Conservation (phyloP, 2,329 filamentous ascomycete genomes). For the Zarea fungicola region DNA sequence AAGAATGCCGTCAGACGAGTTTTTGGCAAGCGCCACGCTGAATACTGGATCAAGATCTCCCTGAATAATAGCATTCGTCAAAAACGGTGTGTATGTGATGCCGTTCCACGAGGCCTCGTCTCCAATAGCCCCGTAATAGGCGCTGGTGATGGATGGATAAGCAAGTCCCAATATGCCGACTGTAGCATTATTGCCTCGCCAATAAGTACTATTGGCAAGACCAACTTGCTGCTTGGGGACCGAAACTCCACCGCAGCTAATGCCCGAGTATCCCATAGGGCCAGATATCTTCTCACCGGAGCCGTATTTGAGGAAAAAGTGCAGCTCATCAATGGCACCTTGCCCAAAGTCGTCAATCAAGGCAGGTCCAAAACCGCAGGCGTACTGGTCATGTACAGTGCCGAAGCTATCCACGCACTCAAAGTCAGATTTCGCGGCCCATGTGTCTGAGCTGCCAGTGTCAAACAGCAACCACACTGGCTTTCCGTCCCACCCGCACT, state of each 20-base stretch:
- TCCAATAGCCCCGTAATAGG: conserved; percentile 35
- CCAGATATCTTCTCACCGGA: conserved; percentile 45
- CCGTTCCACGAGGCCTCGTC: conserved; percentile 34
- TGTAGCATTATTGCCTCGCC: conserved; percentile 48
- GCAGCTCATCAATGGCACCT: conserved; percentile 34
- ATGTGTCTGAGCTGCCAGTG: conserved; percentile 49
- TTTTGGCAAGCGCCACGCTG: conserved; percentile 43
- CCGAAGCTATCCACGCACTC: conserved; percentile 35
- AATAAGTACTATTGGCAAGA: conserved; percentile 44
- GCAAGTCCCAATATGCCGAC: conserved; percentile 47
- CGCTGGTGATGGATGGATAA: conserved; percentile 45
- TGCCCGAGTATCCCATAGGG: conserved; percentile 41
- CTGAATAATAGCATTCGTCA: conserved; percentile 43
- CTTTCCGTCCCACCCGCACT: conserved; percentile 34
- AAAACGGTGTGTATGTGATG: conserved; percentile 42
- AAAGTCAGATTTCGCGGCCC: conserved; percentile 38
- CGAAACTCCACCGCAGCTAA: conserved; percentile 40
- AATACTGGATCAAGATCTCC: conserved; percentile 41
- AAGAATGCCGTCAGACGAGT: conserved; percentile 40
- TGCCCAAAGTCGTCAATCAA: conserved; percentile 36
- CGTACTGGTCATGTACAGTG: conserved; percentile 22
- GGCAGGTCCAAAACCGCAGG: conserved; percentile 38
- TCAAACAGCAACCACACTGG: conserved; percentile 41
- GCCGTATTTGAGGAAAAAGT: conserved; percentile 42
- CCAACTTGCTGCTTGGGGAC: conserved; percentile 43